Evolutionary conservation across 441 rosid genomes (phyloP).

Genomic region (Croton laevigatus): DNA sequence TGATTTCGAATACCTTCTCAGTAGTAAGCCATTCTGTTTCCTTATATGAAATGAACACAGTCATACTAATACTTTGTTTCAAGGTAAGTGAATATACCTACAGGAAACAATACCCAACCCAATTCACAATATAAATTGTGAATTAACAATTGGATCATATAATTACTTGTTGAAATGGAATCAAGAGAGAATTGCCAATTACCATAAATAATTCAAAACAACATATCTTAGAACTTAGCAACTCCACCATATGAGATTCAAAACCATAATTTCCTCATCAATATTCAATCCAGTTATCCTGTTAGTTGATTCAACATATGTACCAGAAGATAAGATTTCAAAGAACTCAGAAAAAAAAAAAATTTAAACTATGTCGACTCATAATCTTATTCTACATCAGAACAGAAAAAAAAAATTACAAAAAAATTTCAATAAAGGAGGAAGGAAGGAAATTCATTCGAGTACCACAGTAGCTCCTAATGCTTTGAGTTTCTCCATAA

Average conservation of each 20-base stretch:
- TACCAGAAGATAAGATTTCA: background rate
- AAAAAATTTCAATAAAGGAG: background rate
- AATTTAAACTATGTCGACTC: background rate
- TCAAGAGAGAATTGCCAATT: background rate
- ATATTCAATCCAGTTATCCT: background rate
- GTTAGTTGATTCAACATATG: background rate
- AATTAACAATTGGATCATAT: background rate
- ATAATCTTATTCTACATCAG: slow-evolving; percentile 15
- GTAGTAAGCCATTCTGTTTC: background rate
- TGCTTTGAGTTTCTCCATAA: slow-evolving; percentile 53
- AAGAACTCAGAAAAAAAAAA: background rate
- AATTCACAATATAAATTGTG: background rate
- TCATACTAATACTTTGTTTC: background rate
- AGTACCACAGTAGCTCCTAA: slow-evolving; percentile 35
- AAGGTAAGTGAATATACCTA: background rate
- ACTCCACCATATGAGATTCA: background rate
- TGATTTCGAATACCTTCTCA: background rate
- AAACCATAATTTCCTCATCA: background rate
- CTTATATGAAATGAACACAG: background rate
- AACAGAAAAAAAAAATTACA: slow-evolving; percentile 7
- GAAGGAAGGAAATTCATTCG: slow-evolving; percentile 21
- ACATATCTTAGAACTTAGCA: background rate
- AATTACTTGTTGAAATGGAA: background rate
- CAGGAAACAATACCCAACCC: background rate
- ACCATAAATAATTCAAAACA: background rate